These are phyloP conservation scores for Chloromonas sp. DNA, from an alignment of 163 green algal species.

Conservation along the genomic window DNA sequence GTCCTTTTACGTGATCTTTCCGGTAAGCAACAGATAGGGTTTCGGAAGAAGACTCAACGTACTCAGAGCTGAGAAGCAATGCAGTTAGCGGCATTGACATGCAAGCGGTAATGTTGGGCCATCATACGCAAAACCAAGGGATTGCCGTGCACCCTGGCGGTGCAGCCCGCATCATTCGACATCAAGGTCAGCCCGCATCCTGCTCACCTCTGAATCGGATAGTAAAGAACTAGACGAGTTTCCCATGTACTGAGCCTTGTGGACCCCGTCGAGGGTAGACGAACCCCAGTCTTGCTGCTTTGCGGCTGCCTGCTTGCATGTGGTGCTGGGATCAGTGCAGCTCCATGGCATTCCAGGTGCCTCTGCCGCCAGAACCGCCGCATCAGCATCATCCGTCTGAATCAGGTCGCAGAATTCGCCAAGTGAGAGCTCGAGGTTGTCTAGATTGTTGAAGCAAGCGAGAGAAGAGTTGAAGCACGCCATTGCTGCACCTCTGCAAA, in stretches of 20 bases:
- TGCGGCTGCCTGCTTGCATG: background rate
- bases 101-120: no score
- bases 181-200: background rate
- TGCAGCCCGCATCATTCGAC: no score
- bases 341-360: no score
- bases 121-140: no score
- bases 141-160: no score
- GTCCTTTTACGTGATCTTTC: no score
- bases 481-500: no score
- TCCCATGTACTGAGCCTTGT: background rate
- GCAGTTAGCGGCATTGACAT: no score
- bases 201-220: background rate
- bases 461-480: no score
- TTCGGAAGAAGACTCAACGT: no score
- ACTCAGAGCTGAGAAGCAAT: no score
- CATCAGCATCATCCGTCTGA: background rate
- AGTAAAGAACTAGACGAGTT: background rate
- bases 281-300: background rate
- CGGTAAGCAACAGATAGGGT: no score
- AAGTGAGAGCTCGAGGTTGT: background rate
- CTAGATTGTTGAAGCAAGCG: background rate
- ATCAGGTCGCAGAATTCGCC: background rate
- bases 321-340: background rate
- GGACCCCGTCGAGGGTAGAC: background rate
- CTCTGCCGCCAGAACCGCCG: background rate